Evolutionary conservation across 495 filamentous ascomycete species (phyloP).

Genomic region (Parmelia sp.): DNA sequence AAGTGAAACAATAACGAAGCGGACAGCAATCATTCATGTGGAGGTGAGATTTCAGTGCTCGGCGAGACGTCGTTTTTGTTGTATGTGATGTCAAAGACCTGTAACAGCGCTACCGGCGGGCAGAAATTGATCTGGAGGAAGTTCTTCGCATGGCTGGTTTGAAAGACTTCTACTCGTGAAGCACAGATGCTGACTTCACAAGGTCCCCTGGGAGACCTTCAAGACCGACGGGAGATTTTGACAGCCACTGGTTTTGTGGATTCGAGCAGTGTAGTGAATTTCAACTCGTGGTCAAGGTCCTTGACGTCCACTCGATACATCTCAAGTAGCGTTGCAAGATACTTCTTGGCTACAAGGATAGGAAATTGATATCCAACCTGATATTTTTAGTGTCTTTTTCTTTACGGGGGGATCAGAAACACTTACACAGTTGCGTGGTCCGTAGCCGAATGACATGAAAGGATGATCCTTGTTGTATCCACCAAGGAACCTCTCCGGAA

Average conservation of each 20-base stretch:
- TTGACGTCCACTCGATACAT: constrained; percentile 23
- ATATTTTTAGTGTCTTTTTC: background rate
- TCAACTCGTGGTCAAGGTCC: constrained; percentile 24
- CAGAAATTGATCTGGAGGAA: no score
- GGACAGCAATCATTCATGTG: no score
- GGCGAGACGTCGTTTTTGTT: no score
- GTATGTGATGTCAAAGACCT: no score
- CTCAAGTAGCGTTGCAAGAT: constrained; percentile 23
- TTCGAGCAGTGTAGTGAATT: constrained; percentile 22
- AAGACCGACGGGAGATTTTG: constrained; percentile 18
- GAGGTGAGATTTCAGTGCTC: no score
- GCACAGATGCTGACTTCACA: background rate
- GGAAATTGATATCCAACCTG: constrained; percentile 21
- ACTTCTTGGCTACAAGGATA: constrained; percentile 21
- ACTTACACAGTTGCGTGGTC: constrained; percentile 27
- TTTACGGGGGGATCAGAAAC: constrained; percentile 2
- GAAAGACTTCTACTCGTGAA: background rate
- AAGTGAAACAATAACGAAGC: no score
- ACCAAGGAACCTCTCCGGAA: constrained; percentile 24
- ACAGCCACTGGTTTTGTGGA: constrained; percentile 25
- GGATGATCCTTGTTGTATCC: constrained; percentile 21
- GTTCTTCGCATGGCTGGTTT: no score
- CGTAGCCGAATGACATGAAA: constrained; percentile 26
- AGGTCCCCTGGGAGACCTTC: background rate
- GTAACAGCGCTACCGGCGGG: no score